phyloP scores from a whole-genome alignment of 2,329 filamentous ascomycete genomes.

The Verticillium dahliae region DNA sequence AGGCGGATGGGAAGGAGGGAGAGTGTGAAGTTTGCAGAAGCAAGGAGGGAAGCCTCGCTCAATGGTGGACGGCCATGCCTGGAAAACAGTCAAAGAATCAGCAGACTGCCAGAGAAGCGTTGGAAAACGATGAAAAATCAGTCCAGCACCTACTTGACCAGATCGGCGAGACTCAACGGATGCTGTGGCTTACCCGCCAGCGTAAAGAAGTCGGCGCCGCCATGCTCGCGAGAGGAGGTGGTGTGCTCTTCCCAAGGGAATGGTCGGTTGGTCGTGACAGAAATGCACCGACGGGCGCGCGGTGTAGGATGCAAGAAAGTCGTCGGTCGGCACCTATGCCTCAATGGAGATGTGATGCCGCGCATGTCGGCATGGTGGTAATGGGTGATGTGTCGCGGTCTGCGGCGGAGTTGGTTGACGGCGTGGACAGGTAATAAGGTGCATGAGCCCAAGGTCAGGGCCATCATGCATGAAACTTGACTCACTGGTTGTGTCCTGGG shows the following conservation, averaged over 20 bases:
- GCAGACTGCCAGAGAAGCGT: not conserved
- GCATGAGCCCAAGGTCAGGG: slow-evolving; percentile 1
- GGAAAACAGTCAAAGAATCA: not conserved
- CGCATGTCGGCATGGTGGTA: slow-evolving; percentile 41
- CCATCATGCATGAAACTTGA: not conserved
- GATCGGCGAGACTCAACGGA: slow-evolving; percentile 75
- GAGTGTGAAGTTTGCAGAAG: slow-evolving; percentile 93
- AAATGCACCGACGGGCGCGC: not conserved
- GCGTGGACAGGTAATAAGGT: not conserved
- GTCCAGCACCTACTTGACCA: slow-evolving; percentile 64
- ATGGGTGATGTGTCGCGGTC: not conserved
- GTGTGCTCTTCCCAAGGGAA: not conserved
- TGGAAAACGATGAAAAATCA: not conserved
- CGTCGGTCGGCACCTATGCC: slow-evolving; percentile 19
- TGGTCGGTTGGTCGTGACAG: not conserved
- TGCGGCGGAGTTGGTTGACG: not conserved
- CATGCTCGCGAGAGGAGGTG: slow-evolving; percentile 8
- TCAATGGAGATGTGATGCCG: slow-evolving; percentile 28
- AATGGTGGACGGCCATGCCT: slow-evolving; percentile 78
- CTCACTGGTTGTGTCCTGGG: not conserved
- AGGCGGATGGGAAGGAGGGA: slow-evolving; percentile 86
- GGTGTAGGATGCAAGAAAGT: not conserved
- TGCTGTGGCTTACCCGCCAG: slow-evolving; percentile 75
- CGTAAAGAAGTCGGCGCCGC: slow-evolving; percentile 63
- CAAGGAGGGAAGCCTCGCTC: slow-evolving; percentile 70